phyloP scores from a whole-genome alignment of 2,329 filamentous ascomycete genomes.

The Drechslerella coelobrocha region DNA sequence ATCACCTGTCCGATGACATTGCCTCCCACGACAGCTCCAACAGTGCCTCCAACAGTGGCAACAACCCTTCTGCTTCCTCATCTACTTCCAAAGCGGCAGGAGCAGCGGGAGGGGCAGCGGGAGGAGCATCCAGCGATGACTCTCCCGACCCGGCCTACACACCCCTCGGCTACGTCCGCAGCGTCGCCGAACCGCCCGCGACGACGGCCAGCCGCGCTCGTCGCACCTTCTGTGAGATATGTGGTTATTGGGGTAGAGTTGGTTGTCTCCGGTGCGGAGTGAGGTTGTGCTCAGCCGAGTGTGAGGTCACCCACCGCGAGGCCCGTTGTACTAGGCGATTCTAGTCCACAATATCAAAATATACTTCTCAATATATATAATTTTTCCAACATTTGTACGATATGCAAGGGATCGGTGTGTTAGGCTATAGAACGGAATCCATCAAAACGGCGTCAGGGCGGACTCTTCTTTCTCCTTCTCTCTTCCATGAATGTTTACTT shows the following conservation, averaged over 20 bases:
- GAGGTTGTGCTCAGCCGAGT: conserved; percentile 54
- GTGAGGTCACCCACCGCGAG: conserved; percentile 52
- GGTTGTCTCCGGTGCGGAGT: conserved; percentile 54
- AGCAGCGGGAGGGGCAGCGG: too few relatives aligned
- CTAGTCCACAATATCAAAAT: neutral
- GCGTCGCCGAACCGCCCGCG: conserved; percentile 50
- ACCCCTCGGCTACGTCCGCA: conserved; percentile 51
- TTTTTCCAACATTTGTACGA: neutral
- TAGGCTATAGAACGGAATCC: too few relatives aligned
- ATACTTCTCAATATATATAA: neutral
- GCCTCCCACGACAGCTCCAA: conserved; percentile 65
- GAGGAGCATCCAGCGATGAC: too few relatives aligned
- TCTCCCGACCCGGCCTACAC: conserved; percentile 27
- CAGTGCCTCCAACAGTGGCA: conserved; percentile 56
- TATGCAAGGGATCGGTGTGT: too few relatives aligned
- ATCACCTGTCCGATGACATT: conserved; percentile 80
- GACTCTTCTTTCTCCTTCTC: neutral
- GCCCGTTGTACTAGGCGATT: conserved; percentile 52
- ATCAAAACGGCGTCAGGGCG: neutral
- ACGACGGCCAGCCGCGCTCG: conserved; percentile 38
- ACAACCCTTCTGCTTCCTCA: conserved; percentile 18
- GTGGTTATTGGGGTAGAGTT: conserved; percentile 54
- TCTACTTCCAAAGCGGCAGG: too few relatives aligned
- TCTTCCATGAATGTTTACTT: neutral
- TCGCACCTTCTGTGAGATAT: conserved; percentile 54